Evolutionary conservation across 139 green algal genomes (phyloP), one percentile per base, ranked within the genome.

Genomic region (Nannochloris sp.): DNA sequence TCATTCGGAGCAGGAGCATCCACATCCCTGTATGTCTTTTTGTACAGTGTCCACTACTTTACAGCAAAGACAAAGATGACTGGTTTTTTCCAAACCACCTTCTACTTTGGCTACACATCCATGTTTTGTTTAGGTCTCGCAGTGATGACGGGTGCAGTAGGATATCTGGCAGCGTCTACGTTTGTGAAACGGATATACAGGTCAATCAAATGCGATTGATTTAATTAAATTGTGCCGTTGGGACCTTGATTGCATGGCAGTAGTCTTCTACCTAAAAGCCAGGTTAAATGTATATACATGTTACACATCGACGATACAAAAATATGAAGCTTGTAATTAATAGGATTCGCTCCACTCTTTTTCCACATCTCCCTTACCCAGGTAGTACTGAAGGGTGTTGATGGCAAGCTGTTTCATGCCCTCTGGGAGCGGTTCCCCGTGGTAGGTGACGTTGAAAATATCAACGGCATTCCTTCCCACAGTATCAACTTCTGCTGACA

Each of bases 31-130:
- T 98, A 98, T 66, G 91, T 97, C 4, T 93, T 90, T 65, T 46
- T 95, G 5, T 97, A 97, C 77, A 75, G 67, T 28, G 70, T 77
- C 20, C 87, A 97, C 76, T 97, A 95, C 82, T 96, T 94, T 70
- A 59, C 88, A 3, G 84, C 82, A 60, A 97, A 96, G 70, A 98
- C 92, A 3, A 95, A 93, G 61, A 98, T 98, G 92, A 94, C 87
- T 36, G 92, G 92, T 44, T 89, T 98, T 44, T 96, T 97, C 78
- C 92, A 98, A 73, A 94, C 85, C 3, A 82, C 70, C 70, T 98
- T 98, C 69, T 98, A 97, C 75, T 98, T 97, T 72, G 92, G 90
- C 12, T 96, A 98, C 77, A 97, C 89, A 0, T 26, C 66, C n/a
- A 97, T 98, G 81, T 88, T 95, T 66, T 95, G 85, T 78, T 50